phyloP scores from a whole-genome alignment of 1,139 yeast genomes.

The Blastobotrys aristatus region DNA sequence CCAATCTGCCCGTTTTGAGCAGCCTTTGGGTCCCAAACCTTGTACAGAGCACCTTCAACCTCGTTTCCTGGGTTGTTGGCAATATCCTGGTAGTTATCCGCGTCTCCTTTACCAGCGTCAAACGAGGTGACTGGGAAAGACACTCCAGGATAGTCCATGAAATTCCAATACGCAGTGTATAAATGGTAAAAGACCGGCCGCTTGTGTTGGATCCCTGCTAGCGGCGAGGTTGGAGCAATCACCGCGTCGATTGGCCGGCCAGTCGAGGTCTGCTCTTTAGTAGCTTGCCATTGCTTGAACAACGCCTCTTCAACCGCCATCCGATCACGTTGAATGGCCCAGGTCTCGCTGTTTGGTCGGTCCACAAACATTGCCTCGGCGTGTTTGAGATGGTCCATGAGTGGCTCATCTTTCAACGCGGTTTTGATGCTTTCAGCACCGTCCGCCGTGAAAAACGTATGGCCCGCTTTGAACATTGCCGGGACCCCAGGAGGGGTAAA shows the following conservation, averaged over 20 bases:
- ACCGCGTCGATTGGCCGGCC: slow-evolving; percentile 35
- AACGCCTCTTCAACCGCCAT: slow-evolving; percentile 6
- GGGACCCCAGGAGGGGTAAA: slow-evolving; percentile 34
- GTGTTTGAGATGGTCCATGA: not conserved
- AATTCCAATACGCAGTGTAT: slow-evolving; percentile 45
- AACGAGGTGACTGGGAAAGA: slow-evolving; percentile 40
- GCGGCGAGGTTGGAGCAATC: slow-evolving; percentile 33
- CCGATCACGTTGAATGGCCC: slow-evolving; percentile 15
- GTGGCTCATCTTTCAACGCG: slow-evolving; percentile 7
- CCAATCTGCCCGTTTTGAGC: slow-evolving; percentile 50
- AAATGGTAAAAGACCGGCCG: slow-evolving; percentile 15
- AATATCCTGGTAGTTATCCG: not conserved
- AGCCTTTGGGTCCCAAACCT: slow-evolving; percentile 42
- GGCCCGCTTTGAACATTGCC: slow-evolving; percentile 9
- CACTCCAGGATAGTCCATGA: slow-evolving; percentile 45
- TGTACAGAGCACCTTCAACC: slow-evolving; percentile 16
- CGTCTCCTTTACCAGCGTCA: not conserved
- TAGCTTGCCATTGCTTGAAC: slow-evolving; percentile 13
- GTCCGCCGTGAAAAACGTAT: slow-evolving; percentile 20
- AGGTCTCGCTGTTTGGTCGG: slow-evolving; percentile 18
- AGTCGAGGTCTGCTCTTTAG: slow-evolving; percentile 14
- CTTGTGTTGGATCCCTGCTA: slow-evolving; percentile 27
- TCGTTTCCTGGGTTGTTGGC: not conserved
- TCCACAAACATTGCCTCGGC: slow-evolving; percentile 11
- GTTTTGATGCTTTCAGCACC: slow-evolving; percentile 17